Base-by-base conservation (phyloP, 2,329 filamentous ascomycete genomes). In the Pseudocercospora macadamiae region DNA sequence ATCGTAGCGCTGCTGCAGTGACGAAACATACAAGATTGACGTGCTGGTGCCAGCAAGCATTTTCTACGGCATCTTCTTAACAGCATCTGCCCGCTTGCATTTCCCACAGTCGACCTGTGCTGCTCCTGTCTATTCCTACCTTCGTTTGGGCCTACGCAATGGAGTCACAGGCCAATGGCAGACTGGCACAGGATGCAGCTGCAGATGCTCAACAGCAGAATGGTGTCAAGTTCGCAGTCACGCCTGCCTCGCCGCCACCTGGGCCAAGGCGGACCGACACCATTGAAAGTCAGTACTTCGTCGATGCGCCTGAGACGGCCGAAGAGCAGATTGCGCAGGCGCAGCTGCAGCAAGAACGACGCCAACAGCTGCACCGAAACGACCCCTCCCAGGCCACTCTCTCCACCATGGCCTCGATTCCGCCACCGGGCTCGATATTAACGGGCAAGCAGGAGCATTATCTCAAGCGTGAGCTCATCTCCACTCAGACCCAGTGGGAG, bases 371-470 rank as follows among this genome's bases (percentile, higher is more conserved):
- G 21, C 45, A 59, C 26, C 66, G 70, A 32, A 62, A 64, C n/a
- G 53, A 56, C 23, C 64, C 66, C 8, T 70, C 69, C 2, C 62
- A 62, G 51, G 68, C 66, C 7, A 67, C 66, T 45, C 65, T 65
- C 23, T 57, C 66, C 30, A 80, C 79, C n/a, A 74, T 68, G 37
- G 69, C 73, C 59, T 80, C 79, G 23, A 71, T 77, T 55, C 80
- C 81, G 49, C 81, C 80, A n/a, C 78, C 80, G 30, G 83, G 82
- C 19, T 83, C 84, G 51, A 77, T 88, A 64, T 78, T 99, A 72
- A 96, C 93, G 0, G 95, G 95, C 66, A 97, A 97, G 79, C 93
- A 99, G 82, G 95, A 99, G 75, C 95, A 99, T 75, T 99, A 99
- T 73, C 87, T 99, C 67, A 99, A 99, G 79, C 88, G 95, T 71